A percentile compares a stretch with the other conserved stretches of the same genome.
These are phyloP conservation scores for Candida tetrigidarum DNA, from an alignment of 1,139 yeast genomes.

Conservation along the genomic window DNA sequence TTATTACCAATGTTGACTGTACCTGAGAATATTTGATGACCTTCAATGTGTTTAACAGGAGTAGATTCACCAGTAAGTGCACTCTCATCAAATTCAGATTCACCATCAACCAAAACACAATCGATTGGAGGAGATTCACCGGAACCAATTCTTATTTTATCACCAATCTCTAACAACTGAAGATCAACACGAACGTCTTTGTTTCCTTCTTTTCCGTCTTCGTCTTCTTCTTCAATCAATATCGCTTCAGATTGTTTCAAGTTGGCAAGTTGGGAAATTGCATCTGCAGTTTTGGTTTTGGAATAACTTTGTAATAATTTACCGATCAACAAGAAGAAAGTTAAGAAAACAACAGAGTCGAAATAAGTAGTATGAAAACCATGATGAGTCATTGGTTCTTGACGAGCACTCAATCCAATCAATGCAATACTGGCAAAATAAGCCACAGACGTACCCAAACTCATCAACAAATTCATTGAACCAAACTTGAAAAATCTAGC, in stretches of 20 bases:
- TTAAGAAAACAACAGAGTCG: slow-evolving; percentile 77
- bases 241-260: slow-evolving; percentile 57
- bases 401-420: slow-evolving; percentile 52
- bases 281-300: slow-evolving; percentile 68
- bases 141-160: slow-evolving; percentile 57
- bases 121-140: slow-evolving; percentile 81
- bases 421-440: slow-evolving; percentile 70
- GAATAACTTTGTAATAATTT: slow-evolving; percentile 68
- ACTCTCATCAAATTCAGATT: slow-evolving; percentile 70
- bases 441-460: slow-evolving; percentile 72
- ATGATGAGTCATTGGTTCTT: slow-evolving; percentile 26
- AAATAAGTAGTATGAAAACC: slow-evolving; percentile 71
- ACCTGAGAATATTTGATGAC: slow-evolving; percentile 74
- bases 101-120: slow-evolving; percentile 62
- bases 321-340: slow-evolving; percentile 73
- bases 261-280: slow-evolving; percentile 56
- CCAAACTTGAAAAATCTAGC: slow-evolving; percentile 70
- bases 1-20: slow-evolving; percentile 65
- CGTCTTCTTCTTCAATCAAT: slow-evolving; percentile 40
- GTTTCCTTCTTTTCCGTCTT: slow-evolving; percentile 26
- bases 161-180: slow-evolving; percentile 65
- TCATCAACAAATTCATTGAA: slow-evolving; percentile 75
- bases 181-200: slow-evolving; percentile 37
- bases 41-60: slow-evolving; percentile 49
- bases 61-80: slow-evolving; percentile 77